Base-by-base conservation (phyloP, 495 filamentous ascomycete genomes). In the Penicillium chermesinum region DNA sequence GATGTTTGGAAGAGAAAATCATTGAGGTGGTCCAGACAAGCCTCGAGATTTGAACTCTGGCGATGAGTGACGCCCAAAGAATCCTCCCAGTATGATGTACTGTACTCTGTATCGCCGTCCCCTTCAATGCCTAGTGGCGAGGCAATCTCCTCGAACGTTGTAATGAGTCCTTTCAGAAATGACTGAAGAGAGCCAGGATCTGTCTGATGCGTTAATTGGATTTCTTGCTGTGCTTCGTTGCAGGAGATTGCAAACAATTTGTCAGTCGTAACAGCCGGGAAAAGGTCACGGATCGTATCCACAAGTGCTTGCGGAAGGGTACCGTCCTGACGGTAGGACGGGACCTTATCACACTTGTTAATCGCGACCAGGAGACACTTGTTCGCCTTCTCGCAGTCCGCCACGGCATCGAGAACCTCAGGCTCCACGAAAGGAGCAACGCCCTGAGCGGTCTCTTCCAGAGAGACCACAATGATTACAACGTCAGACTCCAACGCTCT, bases 31-130 rank as follows among this genome's bases (percentile, higher is more conserved):
- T 65, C 58, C 14, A 81, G 62, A 54, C 91, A 96, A 52, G 77
- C 73, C 44, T 83, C 72, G 30, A 99, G 76, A 44, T 96, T 83
- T 50, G 87, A 76, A 33, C 86, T 80, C 68, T 97, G 93, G 43
- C 93, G 84, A 67, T 91, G 88, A 2, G 88, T 93, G 18, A 95
- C 90, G 16, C 90, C 89, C 9, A 96, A 77, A 8, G 91, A 87
- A 51, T 95, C 87, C 67, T 91, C 80, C 76, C 86, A 84, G 49
- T 78, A 71, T n/a, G 76, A 79, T 27, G 60, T 54, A 54, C 80
- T 73, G 50, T 65, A 62, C 49, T 63, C 53, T 35, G 61, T 62
- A 50, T 71, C 56, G 30, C 59, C 51, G 35, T 66, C 76, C 16
- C 62, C 66, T 10, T 67, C 62, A 13, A 66, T 50, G 19, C 56